A percentile compares a stretch with the other conserved stretches of the same genome.
Conservation (phyloP, 805 yeast genomes). For the Zygosaccharomyces siamensis region DNA sequence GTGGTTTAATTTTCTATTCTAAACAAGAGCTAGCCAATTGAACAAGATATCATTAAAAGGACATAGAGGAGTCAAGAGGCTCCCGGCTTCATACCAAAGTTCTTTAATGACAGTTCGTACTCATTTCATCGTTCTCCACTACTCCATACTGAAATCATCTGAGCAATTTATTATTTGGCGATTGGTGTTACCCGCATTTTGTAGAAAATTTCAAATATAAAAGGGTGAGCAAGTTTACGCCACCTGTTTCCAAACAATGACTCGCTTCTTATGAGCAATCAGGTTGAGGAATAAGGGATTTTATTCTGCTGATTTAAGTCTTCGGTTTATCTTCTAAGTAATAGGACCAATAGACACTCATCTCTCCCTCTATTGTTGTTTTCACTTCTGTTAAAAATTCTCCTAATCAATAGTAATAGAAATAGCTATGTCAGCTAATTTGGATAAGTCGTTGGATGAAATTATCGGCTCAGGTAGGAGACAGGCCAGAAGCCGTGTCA, state of each 20-base stretch:
- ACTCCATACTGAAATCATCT: background rate
- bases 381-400: background rate
- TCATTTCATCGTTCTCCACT: too few species aligned
- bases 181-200: background rate
- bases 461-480: slow-evolving; percentile 65
- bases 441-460: slow-evolving; percentile 93
- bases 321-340: background rate
- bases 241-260: background rate
- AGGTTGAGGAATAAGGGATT: background rate
- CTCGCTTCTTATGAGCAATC: background rate
- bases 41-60: too few species aligned
- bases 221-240: background rate
- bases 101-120: too few species aligned
- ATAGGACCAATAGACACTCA: background rate
- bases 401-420: background rate
- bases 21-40: too few species aligned
- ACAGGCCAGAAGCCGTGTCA: slow-evolving; percentile 31
- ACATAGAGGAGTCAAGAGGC: too few species aligned
- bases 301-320: background rate
- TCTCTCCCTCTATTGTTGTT: slow-evolving; percentile 9
- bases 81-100: too few species aligned
- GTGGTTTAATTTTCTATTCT: too few species aligned
- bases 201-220: background rate
- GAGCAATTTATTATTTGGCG: background rate
- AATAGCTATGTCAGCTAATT: slow-evolving; percentile 61